A percentile compares a stretch with the other conserved stretches of the same genome.
These are phyloP conservation scores for Tolypocladium sp. DNA, from an alignment of 2,329 filamentous ascomycete genomes.

Conservation along the genomic window DNA sequence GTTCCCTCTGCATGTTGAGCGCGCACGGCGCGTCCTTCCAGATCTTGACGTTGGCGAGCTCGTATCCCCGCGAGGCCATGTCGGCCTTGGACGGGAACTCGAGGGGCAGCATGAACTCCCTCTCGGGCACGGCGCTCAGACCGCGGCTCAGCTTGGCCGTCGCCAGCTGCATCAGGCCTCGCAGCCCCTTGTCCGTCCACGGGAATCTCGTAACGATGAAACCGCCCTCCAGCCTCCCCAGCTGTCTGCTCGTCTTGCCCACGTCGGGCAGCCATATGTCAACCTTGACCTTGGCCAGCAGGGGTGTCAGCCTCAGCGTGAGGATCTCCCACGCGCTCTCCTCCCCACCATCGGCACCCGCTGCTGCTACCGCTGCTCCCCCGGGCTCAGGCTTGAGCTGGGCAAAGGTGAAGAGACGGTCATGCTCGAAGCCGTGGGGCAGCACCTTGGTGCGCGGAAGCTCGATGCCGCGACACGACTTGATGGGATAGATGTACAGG, in stretches of 20 bases:
- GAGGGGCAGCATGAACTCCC: slow-evolving; percentile 58
- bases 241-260: slow-evolving; percentile 39
- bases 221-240: slow-evolving; percentile 41
- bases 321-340: slow-evolving; percentile 56
- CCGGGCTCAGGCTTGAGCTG: slow-evolving; percentile 30
- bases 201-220: slow-evolving; percentile 62
- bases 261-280: slow-evolving; percentile 63
- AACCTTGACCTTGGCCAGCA: slow-evolving; percentile 59
- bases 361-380: neutral
- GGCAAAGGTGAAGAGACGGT: slow-evolving; percentile 77
- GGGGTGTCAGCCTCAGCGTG: slow-evolving; percentile 60
- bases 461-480: slow-evolving; percentile 73
- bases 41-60: slow-evolving; percentile 51
- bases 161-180: slow-evolving; percentile 33
- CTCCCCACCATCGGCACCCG: neutral
- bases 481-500: slow-evolving; percentile 73
- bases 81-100: slow-evolving; percentile 48
- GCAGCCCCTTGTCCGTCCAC: slow-evolving; percentile 41
- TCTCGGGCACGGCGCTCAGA: slow-evolving; percentile 42
- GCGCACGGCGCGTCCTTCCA: slow-evolving; percentile 50
- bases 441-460: slow-evolving; percentile 55
- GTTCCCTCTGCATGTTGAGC: slow-evolving; percentile 47
- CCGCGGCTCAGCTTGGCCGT: slow-evolving; percentile 43
- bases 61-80: slow-evolving; percentile 50
- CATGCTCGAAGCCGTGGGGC: slow-evolving; percentile 63